phyloP scores from a whole-genome alignment of 306 rosid species.

The Prunus fruticosa region DNA sequence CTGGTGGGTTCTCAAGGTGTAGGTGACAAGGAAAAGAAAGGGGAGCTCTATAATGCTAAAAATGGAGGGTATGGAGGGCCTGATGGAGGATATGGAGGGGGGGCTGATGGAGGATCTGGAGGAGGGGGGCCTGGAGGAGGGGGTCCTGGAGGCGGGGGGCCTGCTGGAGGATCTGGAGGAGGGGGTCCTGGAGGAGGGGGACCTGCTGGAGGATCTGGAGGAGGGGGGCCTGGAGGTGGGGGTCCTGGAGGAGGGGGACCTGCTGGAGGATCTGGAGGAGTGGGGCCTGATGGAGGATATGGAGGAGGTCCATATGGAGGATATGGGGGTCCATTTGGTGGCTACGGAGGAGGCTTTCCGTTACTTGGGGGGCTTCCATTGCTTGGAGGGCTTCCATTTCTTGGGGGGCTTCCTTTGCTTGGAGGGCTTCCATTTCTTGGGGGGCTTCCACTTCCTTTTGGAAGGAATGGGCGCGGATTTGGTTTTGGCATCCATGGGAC shows the following conservation, averaged over 20 bases:
- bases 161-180: neutral
- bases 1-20: constrained; percentile 28
- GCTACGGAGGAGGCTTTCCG: neutral
- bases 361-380: neutral
- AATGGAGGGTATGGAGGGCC: neutral
- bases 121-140: neutral
- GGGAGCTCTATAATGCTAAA: constrained; percentile 2
- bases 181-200: neutral
- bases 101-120: neutral
- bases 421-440: too few species aligned
- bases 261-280: too few species aligned
- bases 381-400: too few species aligned
- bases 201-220: neutral
- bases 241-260: too few species aligned
- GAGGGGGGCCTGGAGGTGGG: neutral
- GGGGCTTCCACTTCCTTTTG: too few species aligned
- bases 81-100: neutral
- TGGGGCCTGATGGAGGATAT: neutral
- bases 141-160: neutral
- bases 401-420: too few species aligned
- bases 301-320: neutral
- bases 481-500: neutral
- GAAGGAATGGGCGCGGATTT: neutral
- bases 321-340: neutral
- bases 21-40: constrained; percentile 10